Conservation (phyloP, 768 basidiomycete species). For the Amylocystis lapponica region DNA sequence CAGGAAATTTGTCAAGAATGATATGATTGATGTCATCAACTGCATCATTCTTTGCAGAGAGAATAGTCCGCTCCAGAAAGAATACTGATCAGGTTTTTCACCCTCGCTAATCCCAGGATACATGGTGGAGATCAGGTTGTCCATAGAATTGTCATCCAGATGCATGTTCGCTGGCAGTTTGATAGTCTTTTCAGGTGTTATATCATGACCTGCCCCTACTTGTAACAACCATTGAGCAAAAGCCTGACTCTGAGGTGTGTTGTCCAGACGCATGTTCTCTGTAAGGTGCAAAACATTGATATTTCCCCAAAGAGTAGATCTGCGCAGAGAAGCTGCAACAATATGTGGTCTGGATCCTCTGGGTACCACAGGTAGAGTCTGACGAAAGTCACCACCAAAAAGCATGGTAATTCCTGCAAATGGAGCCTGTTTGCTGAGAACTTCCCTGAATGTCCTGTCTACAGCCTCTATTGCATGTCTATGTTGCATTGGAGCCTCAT, state of each 20-base stretch:
- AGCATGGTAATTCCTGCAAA: constrained; percentile 43
- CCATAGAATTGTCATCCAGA: neutral
- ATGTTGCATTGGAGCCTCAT: constrained; percentile 37
- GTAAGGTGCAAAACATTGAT: constrained; percentile 1
- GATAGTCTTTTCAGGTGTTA: neutral
- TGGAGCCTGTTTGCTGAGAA: constrained; percentile 19
- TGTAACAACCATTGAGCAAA: constrained; percentile 14
- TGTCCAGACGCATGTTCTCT: constrained; percentile 1
- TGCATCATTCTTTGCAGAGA: constrained; percentile 30
- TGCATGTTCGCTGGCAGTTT: neutral
- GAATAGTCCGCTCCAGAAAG: constrained; percentile 31
- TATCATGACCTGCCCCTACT: constrained; percentile 8
- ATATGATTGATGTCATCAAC: constrained; percentile 28
- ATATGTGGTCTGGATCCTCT: constrained; percentile 33
- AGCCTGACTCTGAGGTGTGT: neutral
- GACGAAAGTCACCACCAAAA: constrained; percentile 45
- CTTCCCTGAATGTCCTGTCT: constrained; percentile 31
- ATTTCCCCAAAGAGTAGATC: constrained; percentile 1
- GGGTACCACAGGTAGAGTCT: constrained; percentile 39
- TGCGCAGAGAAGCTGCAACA: constrained; percentile 30
- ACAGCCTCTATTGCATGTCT: constrained; percentile 33
- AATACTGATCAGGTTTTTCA: constrained; percentile 21
- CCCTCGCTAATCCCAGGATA: neutral
- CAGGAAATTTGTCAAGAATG: constrained; percentile 15
- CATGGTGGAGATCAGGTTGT: neutral